Conservation (phyloP, 805 yeast species). For the Suhomyces faveliae region DNA sequence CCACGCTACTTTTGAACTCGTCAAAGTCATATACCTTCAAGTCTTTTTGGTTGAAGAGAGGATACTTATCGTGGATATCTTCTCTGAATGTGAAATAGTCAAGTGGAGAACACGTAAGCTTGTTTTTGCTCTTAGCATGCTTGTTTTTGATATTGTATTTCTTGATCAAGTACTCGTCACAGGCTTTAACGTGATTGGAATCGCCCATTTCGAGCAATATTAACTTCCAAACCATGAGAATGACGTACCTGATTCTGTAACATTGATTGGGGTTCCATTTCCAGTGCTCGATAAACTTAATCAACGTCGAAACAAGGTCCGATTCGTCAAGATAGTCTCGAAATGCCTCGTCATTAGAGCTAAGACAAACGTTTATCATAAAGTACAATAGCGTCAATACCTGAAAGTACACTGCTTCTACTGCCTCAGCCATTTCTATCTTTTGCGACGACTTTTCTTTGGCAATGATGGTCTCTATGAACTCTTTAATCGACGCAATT, state of each 20-base stretch:
- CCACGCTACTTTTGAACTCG: constrained; percentile 31
- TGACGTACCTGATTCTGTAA: constrained; percentile 55
- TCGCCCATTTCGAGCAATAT: constrained; percentile 65
- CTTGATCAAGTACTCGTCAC: constrained; percentile 47
- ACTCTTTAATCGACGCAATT: background rate
- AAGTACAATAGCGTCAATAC: constrained; percentile 37
- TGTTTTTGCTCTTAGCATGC: constrained; percentile 20
- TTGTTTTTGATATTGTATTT: constrained; percentile 37
- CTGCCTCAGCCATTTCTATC: background rate
- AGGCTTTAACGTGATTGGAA: constrained; percentile 30
- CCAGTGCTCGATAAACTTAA: constrained; percentile 62
- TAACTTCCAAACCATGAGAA: constrained; percentile 53
- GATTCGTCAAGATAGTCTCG: constrained; percentile 22
- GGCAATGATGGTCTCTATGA: background rate
- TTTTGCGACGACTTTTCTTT: background rate
- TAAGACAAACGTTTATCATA: constrained; percentile 24
- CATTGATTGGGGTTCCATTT: constrained; percentile 47
- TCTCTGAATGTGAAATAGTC: constrained; percentile 81
- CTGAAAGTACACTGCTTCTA: constrained; percentile 20
- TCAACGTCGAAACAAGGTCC: constrained; percentile 44
- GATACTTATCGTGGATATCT: constrained; percentile 72
- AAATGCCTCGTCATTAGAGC: constrained; percentile 9
- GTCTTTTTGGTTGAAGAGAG: constrained; percentile 56
- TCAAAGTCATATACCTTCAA: constrained; percentile 16
- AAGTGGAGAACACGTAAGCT: constrained; percentile 66